phyloP scores from a whole-genome alignment of 768 basidiomycete genomes.

The Amylocystis lapponica region DNA sequence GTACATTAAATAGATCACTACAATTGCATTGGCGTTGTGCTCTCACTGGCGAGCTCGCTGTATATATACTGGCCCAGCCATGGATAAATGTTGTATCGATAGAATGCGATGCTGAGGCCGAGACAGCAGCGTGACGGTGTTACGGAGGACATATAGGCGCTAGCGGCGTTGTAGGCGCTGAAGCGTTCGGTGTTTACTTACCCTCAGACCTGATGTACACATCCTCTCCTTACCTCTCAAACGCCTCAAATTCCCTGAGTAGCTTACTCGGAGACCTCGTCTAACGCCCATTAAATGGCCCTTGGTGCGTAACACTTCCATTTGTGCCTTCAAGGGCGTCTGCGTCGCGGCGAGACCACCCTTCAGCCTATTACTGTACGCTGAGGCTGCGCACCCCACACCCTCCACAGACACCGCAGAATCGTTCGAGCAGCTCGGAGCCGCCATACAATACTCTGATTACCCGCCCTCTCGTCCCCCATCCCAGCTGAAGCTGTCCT shows the following conservation, averaged over 20 bases:
- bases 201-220: slow-evolving; percentile 29
- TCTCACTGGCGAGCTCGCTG: too few species aligned
- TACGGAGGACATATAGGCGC: slow-evolving; percentile 6
- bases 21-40: too few species aligned
- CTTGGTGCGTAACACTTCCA: slow-evolving; percentile 15
- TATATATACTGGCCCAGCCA: too few species aligned
- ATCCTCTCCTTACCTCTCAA: slow-evolving; percentile 12
- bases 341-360: slow-evolving; percentile 6
- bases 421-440: neutral
- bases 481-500: slow-evolving; percentile 5
- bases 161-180: slow-evolving; percentile 7
- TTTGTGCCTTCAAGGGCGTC: slow-evolving; percentile 3
- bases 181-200: slow-evolving; percentile 14
- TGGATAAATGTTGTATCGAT: too few species aligned
- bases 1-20: slow-evolving; percentile 8
- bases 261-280: slow-evolving; percentile 2
- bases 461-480: neutral
- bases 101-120: too few species aligned
- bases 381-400: slow-evolving; percentile 14
- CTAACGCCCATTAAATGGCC: slow-evolving; percentile 13
- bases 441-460: neutral
- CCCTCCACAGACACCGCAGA: slow-evolving; percentile 1
- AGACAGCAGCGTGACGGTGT: too few species aligned
- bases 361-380: slow-evolving; percentile 10
- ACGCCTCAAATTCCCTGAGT: slow-evolving; percentile 1